phyloP scores from a whole-genome alignment of 805 yeast species.

The Yarrowia hollandica region DNA sequence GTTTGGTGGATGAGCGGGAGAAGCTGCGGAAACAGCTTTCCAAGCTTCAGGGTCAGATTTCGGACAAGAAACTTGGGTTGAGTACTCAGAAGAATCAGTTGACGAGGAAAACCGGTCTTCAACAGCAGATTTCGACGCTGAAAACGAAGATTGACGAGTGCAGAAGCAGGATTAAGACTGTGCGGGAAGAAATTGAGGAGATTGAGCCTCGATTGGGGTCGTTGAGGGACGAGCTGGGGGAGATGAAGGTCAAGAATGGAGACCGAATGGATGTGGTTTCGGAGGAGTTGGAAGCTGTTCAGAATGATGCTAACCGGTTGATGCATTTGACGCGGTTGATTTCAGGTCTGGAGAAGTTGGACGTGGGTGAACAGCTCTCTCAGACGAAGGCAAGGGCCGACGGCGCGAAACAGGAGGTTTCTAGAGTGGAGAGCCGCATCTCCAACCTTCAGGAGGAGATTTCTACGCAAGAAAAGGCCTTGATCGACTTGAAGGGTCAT shows the following conservation, averaged over 20 bases:
- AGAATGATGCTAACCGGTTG: background rate
- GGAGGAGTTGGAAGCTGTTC: background rate
- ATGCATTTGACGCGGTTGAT: background rate
- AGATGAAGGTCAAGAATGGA: slow-evolving; percentile 34
- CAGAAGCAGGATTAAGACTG: slow-evolving; percentile 6
- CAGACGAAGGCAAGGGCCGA: background rate
- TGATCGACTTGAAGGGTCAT: slow-evolving; percentile 59
- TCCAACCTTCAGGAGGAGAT: slow-evolving; percentile 32
- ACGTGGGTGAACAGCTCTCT: background rate
- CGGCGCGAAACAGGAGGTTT: background rate
- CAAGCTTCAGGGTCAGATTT: slow-evolving; percentile 51
- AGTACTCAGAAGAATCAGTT: slow-evolving; percentile 55
- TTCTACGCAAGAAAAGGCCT: slow-evolving; percentile 44
- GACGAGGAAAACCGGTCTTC: slow-evolving; percentile 43
- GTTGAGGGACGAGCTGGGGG: background rate
- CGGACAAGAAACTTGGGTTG: slow-evolving; percentile 54
- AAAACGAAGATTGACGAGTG: slow-evolving; percentile 32
- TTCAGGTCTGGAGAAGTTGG: background rate
- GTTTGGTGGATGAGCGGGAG: slow-evolving; percentile 49
- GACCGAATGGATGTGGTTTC: slow-evolving; percentile 26
- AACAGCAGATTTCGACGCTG: background rate
- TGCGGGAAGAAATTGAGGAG: slow-evolving; percentile 28
- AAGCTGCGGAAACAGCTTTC: slow-evolving; percentile 47
- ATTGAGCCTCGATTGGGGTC: background rate
- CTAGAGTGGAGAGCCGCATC: background rate